A percentile compares a stretch with the other conserved stretches of the same genome.
phyloP scores from a whole-genome alignment of 1,284 basidiomycete genomes.

The Paramarasmius palmivorus region DNA sequence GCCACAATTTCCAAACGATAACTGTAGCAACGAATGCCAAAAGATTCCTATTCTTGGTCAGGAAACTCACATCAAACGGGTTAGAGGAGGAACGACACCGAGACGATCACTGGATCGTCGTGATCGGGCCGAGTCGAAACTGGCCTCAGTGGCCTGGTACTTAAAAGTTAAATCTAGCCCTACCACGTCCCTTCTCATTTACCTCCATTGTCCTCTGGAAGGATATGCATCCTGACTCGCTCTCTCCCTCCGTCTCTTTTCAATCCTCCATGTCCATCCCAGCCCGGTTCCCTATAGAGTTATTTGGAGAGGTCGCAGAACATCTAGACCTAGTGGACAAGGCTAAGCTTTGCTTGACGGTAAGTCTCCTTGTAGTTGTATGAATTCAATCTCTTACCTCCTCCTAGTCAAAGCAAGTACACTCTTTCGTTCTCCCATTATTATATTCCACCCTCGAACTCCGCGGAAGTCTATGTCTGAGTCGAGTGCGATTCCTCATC shows the following conservation, averaged over 20 bases:
- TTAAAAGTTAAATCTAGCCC: slow-evolving; percentile 8
- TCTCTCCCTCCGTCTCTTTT: neutral
- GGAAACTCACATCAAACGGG: too few species aligned
- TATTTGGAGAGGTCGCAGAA: neutral
- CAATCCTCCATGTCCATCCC: neutral
- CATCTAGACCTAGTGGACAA: neutral
- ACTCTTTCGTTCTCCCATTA: slow-evolving; percentile 1
- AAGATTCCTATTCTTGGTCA: too few species aligned
- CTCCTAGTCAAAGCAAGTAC: neutral
- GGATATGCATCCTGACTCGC: too few species aligned
- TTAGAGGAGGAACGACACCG: too few species aligned
- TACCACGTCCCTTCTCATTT: too few species aligned
- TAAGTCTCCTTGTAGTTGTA: neutral
- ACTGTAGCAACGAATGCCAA: too few species aligned
- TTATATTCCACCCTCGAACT: neutral
- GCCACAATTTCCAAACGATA: too few species aligned
- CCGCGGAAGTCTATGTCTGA: neutral
- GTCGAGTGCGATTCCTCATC: neutral
- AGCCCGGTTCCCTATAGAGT: neutral
- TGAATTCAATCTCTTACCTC: neutral
- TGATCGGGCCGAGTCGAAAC: too few species aligned
- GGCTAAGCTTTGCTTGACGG: neutral
- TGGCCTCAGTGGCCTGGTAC: too few species aligned
- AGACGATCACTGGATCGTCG: too few species aligned
- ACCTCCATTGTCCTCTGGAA: too few species aligned